Evolutionary conservation across 768 basidiomycete genomes (phyloP).

Genomic region (Suillus tomentosus): DNA sequence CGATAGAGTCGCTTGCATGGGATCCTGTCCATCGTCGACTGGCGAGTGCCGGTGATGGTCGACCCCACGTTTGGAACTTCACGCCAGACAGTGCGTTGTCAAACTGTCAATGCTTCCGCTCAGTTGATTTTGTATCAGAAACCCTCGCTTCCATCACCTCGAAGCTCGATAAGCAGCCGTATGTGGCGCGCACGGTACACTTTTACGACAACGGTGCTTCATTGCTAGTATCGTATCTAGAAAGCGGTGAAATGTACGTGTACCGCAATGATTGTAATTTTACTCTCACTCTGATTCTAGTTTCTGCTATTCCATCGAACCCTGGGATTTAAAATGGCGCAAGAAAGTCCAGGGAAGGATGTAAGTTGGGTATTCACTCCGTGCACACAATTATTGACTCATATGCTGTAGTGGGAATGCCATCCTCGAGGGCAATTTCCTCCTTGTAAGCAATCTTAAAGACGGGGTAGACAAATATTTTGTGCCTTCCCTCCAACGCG

Average conservation of each 20-base stretch:
- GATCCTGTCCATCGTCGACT: not conserved
- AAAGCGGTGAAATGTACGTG: conserved; percentile 8
- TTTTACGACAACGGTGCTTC: conserved; percentile 4
- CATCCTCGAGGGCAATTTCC: conserved; percentile 9
- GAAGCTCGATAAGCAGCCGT: not conserved
- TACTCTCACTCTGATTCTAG: not conserved
- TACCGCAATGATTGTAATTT: not conserved
- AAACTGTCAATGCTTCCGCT: not conserved
- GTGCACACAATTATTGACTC: not conserved
- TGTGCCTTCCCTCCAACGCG: conserved; percentile 2
- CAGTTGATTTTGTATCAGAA: not conserved
- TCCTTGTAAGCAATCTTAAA: conserved; percentile 13
- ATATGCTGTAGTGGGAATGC: conserved; percentile 8
- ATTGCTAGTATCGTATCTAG: conserved; percentile 2
- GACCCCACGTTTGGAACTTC: not conserved
- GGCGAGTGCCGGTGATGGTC: not conserved
- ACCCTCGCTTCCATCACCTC: not conserved
- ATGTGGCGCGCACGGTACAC: not conserved
- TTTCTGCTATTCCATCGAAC: conserved; percentile 7
- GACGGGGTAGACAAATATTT: conserved; percentile 14
- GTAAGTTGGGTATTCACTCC: not conserved
- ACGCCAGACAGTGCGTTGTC: not conserved
- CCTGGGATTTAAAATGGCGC: conserved; percentile 9
- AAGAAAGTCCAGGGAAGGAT: conserved; percentile 1
- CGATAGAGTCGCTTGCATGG: not conserved